These are phyloP conservation scores for Jackrogersella minutella DNA, from an alignment of 495 filamentous ascomycete species.

Conservation along the genomic window DNA sequence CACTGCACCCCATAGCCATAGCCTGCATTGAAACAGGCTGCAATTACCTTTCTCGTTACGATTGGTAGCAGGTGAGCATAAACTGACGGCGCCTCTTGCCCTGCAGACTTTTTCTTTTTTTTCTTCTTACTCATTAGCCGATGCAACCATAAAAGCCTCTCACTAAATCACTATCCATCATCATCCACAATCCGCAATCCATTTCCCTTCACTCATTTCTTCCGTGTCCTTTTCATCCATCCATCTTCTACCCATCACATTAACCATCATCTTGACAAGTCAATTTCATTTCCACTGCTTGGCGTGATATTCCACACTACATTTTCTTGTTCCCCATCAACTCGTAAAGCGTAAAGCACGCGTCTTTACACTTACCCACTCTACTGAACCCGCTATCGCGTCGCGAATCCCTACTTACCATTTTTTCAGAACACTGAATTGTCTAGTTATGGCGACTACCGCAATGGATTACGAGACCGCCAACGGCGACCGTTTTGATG, in stretches of 20 bases:
- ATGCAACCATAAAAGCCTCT: conserved; percentile 33
- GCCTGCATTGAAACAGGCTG: conserved; percentile 13
- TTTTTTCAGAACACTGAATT: conserved; percentile 16
- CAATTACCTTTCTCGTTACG: conserved; percentile 15
- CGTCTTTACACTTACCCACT: conserved; percentile 28
- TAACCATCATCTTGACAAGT: conserved; percentile 7
- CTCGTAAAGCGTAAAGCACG: conserved; percentile 20
- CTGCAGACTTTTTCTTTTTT: conserved; percentile 11
- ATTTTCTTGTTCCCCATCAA: neutral
- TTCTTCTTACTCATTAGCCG: conserved; percentile 39
- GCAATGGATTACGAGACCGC: conserved; percentile 88
- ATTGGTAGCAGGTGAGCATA: conserved; percentile 32
- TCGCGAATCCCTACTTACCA: conserved; percentile 35
- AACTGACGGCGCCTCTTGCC: conserved; percentile 9
- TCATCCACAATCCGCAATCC: conserved; percentile 43
- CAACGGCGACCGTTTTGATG: conserved; percentile 81
- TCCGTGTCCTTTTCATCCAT: neutral
- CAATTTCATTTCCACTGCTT: conserved; percentile 1
- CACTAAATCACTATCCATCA: conserved; percentile 1
- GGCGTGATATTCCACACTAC: conserved; percentile 11
- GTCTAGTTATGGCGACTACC: conserved; percentile 59
- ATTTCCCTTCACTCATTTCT: neutral
- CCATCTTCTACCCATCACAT: conserved; percentile 11
- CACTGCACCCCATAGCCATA: neutral
- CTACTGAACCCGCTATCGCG: conserved; percentile 30